Evolutionary conservation across 306 rosid genomes (phyloP).

Genomic region (Cucumis cinereus): DNA sequence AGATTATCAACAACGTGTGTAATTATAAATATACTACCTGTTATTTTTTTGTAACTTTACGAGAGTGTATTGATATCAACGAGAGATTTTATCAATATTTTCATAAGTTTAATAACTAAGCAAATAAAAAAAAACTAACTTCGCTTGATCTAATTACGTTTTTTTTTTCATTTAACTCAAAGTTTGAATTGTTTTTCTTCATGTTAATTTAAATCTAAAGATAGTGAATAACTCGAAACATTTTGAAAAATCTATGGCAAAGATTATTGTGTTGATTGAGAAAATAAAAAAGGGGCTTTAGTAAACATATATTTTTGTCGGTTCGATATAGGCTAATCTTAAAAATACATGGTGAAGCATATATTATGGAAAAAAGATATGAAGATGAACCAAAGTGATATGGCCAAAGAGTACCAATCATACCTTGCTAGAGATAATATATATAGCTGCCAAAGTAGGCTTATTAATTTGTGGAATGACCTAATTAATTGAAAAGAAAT

Average conservation of each 20-base stretch:
- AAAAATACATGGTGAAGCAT: neutral
- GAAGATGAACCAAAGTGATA: neutral
- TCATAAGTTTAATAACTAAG: neutral
- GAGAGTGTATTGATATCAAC: neutral
- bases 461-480: neutral
- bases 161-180: too few species aligned
- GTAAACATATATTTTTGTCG: neutral
- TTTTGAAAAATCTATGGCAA: too few species aligned
- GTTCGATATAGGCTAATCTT: neutral
- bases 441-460: neutral
- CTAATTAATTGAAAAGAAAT: neutral
- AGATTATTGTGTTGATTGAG: too few species aligned
- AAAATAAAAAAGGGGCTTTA: neutral
- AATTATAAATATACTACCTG: neutral
- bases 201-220: too few species aligned
- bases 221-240: too few species aligned
- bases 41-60: neutral
- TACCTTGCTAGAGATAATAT: neutral
- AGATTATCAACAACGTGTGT: neutral
- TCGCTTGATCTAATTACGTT: too few species aligned
- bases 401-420: neutral
- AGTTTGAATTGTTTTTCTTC: too few species aligned
- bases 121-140: too few species aligned
- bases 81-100: neutral
- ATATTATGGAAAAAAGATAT: neutral